A percentile compares a stretch with the other conserved stretches of the same genome.
Conservation (phyloP, 164 flowering plant species). For the Euptelea pleiosperma region DNA sequence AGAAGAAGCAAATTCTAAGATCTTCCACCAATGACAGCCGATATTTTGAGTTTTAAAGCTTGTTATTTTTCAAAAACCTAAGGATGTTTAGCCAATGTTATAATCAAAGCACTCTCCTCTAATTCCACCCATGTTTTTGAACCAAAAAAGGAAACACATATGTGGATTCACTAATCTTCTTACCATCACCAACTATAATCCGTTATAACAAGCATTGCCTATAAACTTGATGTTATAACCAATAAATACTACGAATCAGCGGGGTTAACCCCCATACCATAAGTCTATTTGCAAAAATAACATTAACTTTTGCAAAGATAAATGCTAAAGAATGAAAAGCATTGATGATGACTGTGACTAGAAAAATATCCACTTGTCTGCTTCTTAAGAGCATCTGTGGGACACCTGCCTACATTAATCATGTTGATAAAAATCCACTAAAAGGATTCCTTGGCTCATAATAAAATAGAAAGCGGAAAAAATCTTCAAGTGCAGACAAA, state of each 20-base stretch:
- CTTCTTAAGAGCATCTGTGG: conserved; percentile 18
- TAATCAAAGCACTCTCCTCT: too few species aligned
- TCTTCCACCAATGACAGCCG: too few species aligned
- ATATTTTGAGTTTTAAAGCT: too few species aligned
- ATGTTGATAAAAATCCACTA: conserved; percentile 15
- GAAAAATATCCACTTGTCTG: conserved; percentile 17
- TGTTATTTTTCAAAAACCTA: too few species aligned
- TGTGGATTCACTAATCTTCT: too few species aligned
- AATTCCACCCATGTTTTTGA: too few species aligned
- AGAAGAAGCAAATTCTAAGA: background rate
- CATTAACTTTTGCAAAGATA: conserved; percentile 16
- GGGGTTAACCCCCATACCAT: background rate
- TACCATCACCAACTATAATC: too few species aligned
- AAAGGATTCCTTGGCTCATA: conserved; percentile 3
- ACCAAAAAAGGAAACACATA: too few species aligned
- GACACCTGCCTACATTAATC: conserved; percentile 18
- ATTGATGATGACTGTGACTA: conserved; percentile 23
- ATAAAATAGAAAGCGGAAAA: conserved; percentile 7
- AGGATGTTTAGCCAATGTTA: too few species aligned
- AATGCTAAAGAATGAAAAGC: conserved; percentile 15
- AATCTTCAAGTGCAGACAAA: conserved; percentile 22
- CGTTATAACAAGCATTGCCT: too few species aligned
- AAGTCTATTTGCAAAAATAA: background rate
- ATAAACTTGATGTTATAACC: background rate
- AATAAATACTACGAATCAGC: background rate